These are phyloP conservation scores for Populus simonii DNA, from an alignment of 345 rosid genomes.

Conservation along the genomic window DNA sequence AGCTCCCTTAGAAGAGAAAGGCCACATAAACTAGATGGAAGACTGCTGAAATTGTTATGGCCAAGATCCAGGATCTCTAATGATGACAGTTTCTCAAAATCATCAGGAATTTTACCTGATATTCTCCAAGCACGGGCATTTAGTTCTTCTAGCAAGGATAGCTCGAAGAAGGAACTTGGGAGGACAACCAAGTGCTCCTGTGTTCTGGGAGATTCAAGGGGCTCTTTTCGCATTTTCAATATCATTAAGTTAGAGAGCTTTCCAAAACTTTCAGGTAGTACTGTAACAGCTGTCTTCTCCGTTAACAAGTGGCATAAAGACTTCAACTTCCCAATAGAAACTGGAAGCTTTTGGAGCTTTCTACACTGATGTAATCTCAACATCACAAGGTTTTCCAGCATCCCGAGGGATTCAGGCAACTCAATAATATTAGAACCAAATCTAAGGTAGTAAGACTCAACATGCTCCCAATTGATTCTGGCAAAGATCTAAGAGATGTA, in stretches of 20 bases:
- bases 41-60: slow-evolving; percentile 38
- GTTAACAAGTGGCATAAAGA: slow-evolving; percentile 35
- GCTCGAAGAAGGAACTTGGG: slow-evolving; percentile 41
- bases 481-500: slow-evolving; percentile 20
- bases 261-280: slow-evolving; percentile 44
- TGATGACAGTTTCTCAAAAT: slow-evolving; percentile 41
- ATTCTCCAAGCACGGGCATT: slow-evolving; percentile 48
- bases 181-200: slow-evolving; percentile 3
- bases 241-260: slow-evolving; percentile 38
- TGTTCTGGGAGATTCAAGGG: neutral
- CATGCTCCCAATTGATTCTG: slow-evolving; percentile 43
- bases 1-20: slow-evolving; percentile 40
- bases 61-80: slow-evolving; percentile 36
- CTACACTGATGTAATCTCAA: slow-evolving; percentile 34
- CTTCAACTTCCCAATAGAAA: slow-evolving; percentile 40
- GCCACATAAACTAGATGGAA: slow-evolving; percentile 47
- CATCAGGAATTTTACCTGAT: slow-evolving; percentile 44
- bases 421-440: slow-evolving; percentile 23
- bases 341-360: slow-evolving; percentile 41
- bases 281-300: slow-evolving; percentile 39
- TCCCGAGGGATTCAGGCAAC: slow-evolving; percentile 51
- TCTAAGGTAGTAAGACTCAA: slow-evolving; percentile 28
- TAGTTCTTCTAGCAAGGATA: slow-evolving; percentile 34
- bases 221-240: slow-evolving; percentile 41
- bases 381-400: slow-evolving; percentile 38